A percentile compares a stretch with the other conserved stretches of the same genome.
phyloP scores from a whole-genome alignment of 345 rosid species.

The Trapa incisa region DNA sequence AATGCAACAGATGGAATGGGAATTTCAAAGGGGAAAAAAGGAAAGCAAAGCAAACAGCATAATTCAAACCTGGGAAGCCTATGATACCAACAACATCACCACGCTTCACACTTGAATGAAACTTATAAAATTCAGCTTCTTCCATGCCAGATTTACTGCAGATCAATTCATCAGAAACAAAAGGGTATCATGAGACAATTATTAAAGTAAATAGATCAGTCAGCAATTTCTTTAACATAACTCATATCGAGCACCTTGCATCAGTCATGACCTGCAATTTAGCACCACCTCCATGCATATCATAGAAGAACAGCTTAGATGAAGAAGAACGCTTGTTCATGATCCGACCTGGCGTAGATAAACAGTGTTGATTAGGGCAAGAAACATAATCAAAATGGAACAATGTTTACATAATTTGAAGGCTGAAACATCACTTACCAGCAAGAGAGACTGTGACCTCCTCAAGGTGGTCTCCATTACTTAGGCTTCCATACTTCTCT shows the following conservation, averaged over 20 bases:
- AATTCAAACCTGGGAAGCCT: slow-evolving; percentile 80
- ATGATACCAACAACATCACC: slow-evolving; percentile 89
- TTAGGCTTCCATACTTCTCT: slow-evolving; percentile 42
- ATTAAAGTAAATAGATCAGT: background rate
- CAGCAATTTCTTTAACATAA: background rate
- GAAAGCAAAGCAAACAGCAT: background rate
- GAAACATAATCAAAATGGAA: background rate
- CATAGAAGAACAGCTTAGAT: slow-evolving; percentile 82
- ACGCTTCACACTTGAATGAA: slow-evolving; percentile 65
- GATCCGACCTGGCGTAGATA: slow-evolving; percentile 49
- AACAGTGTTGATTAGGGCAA: slow-evolving; percentile 4
- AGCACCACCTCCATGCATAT: slow-evolving; percentile 53
- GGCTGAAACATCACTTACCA: slow-evolving; percentile 23
- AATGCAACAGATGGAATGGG: background rate
- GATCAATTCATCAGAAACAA: slow-evolving; percentile 1
- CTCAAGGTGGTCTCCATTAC: slow-evolving; percentile 66
- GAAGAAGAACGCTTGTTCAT: slow-evolving; percentile 87
- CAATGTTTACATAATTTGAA: background rate
- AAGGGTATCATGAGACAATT: background rate
- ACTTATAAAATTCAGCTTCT: slow-evolving; percentile 54
- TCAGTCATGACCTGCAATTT: slow-evolving; percentile 98
- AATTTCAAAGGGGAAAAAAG: background rate
- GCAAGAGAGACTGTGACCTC: slow-evolving; percentile 48
- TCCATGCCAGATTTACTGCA: slow-evolving; percentile 61
- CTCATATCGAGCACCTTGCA: slow-evolving; percentile 41